These are phyloP conservation scores for Trichoderma sp. DNA, from an alignment of 2,329 filamentous ascomycete genomes.

Conservation along the genomic window DNA sequence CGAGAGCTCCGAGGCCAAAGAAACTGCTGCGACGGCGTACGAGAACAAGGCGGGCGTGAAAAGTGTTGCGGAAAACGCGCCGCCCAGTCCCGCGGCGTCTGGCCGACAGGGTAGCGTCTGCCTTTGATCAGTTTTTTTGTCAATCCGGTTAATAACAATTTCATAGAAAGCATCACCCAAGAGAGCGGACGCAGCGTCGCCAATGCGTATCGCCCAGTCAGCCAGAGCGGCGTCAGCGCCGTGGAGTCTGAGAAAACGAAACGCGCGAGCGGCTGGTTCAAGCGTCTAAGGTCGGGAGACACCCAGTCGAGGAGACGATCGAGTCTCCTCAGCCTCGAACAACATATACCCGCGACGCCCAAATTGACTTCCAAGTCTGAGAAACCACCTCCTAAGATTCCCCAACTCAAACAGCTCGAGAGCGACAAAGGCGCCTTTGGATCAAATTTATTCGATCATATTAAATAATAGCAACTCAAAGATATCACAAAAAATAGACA, in stretches of 20 bases:
- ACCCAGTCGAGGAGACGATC: constrained; percentile 37
- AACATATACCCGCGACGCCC: constrained; percentile 25
- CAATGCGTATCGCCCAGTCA: constrained; percentile 45
- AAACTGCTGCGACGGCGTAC: constrained; percentile 33
- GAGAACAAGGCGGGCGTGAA: constrained; percentile 48
- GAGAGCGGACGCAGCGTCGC: constrained; percentile 36
- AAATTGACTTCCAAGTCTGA: constrained; percentile 42
- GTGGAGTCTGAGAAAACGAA: constrained; percentile 51
- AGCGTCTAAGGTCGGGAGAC: constrained; percentile 46
- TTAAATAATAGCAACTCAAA: constrained; percentile 42
- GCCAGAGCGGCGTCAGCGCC: constrained; percentile 48
- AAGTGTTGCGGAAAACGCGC: constrained; percentile 49
- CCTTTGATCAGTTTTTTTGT: constrained; percentile 53
- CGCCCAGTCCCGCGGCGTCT: constrained; percentile 51
- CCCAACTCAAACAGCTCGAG: constrained; percentile 53
- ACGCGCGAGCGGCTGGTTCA: constrained; percentile 59
- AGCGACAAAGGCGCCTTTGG: constrained; percentile 48
- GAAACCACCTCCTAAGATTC: constrained; percentile 60
- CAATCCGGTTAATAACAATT: constrained; percentile 50
- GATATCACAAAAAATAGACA: not conserved
- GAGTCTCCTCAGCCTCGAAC: constrained; percentile 37
- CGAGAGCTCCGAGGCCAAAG: constrained; percentile 17
- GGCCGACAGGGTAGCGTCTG: constrained; percentile 55
- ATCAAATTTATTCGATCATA: constrained; percentile 57
- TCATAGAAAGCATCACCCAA: constrained; percentile 48